Evolutionary conservation across 371 early-diverging fungal genomes (phyloP).

Genomic region (Conidiobolus incongruus): DNA sequence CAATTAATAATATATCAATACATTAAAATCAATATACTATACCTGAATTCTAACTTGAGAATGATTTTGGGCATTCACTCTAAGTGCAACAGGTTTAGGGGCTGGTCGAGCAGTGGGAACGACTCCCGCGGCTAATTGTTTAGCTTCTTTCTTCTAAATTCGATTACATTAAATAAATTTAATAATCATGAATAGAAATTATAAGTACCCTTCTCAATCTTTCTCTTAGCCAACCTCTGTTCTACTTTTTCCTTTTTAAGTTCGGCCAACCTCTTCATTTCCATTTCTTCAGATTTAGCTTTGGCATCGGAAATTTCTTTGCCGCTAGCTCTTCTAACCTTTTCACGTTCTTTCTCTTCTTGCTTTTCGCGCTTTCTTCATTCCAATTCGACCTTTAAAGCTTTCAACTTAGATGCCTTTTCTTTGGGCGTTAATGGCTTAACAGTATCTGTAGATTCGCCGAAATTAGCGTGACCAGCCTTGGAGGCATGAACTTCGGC

Average conservation of each 20-base stretch:
- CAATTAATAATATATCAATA: no score
- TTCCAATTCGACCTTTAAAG: slow-evolving; percentile 44
- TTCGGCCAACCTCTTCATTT: slow-evolving; percentile 47
- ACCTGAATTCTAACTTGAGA: no score
- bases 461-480: slow-evolving; percentile 66
- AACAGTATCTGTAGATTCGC: slow-evolving; percentile 59
- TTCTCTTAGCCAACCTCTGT: slow-evolving; percentile 48
- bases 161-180: no score
- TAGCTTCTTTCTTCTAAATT: no score
- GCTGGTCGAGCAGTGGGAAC: no score
- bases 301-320: slow-evolving; percentile 50
- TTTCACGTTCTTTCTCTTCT: slow-evolving; percentile 48
- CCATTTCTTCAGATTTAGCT: slow-evolving; percentile 41
- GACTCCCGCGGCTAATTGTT: no score
- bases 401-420: slow-evolving; percentile 47
- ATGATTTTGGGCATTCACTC: no score
- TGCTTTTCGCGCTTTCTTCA: slow-evolving; percentile 36
- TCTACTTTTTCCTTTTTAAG: slow-evolving; percentile 52
- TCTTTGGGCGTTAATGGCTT: slow-evolving; percentile 75
- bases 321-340: slow-evolving; percentile 57
- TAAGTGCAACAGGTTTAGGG: no score
- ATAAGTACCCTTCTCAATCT: slow-evolving; percentile 11
- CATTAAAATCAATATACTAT: no score
- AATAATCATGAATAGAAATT: no score
- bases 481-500: slow-evolving; percentile 68